phyloP scores from a whole-genome alignment of 345 rosid genomes.

The Eucalyptus guilfoylei region DNA sequence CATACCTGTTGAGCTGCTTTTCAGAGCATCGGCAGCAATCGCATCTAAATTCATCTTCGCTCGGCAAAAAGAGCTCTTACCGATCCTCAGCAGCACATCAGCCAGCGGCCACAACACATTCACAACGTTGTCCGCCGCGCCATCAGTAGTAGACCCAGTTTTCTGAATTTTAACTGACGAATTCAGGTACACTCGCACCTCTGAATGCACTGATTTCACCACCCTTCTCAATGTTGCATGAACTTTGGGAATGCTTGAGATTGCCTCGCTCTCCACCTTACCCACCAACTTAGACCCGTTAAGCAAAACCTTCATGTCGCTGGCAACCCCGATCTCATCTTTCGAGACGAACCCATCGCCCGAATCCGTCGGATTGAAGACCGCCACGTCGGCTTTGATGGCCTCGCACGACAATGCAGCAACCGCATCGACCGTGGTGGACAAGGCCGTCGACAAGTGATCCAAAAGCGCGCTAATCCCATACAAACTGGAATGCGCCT shows the following conservation, averaged over 20 bases:
- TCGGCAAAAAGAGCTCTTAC: constrained; percentile 42
- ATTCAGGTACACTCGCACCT: constrained; percentile 37
- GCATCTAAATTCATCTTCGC: constrained; percentile 25
- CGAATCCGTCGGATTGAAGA: constrained; percentile 38
- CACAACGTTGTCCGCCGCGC: constrained; percentile 8
- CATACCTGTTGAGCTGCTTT: constrained; percentile 8
- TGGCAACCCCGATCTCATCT: constrained; percentile 54
- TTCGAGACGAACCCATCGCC: constrained; percentile 64
- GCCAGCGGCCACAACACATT: constrained; percentile 24
- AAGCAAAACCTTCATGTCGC: constrained; percentile 66
- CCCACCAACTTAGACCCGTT: constrained; percentile 60
- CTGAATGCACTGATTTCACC: constrained; percentile 43
- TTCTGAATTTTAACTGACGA: constrained; percentile 24
- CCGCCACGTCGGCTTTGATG: constrained; percentile 25
- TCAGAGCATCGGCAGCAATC: constrained; percentile 18
- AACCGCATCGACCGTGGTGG: constrained; percentile 37
- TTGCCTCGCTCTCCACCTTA: constrained; percentile 11
- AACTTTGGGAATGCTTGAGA: constrained; percentile 34
- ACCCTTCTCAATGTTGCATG: constrained; percentile 54
- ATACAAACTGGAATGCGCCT: constrained; percentile 9
- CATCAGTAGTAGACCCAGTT: neutral
- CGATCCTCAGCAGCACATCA: constrained; percentile 23
- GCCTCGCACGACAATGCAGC: constrained; percentile 82
- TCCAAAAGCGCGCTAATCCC: constrained; percentile 58
- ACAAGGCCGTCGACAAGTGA: constrained; percentile 30